Percentiles rank a stretch among this genome's conserved stretches.
These are phyloP conservation scores for Quercus glauca DNA, from an alignment of 306 rosid genomes.

Conservation along the genomic window DNA sequence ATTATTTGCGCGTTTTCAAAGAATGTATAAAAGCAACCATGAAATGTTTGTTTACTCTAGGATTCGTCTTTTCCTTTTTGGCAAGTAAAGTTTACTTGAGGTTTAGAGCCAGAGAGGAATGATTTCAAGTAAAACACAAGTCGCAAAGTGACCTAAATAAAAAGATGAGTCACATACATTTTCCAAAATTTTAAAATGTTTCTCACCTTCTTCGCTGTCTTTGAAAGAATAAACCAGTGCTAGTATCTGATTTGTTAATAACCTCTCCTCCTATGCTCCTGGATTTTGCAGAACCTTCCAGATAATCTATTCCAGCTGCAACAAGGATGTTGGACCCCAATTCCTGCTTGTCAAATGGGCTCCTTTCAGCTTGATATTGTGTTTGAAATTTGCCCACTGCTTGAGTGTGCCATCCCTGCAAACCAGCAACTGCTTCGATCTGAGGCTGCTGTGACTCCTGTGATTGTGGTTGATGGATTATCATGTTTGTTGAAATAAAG, in stretches of 20 bases:
- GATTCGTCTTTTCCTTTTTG: no score
- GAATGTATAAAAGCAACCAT: no score
- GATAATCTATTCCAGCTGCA: constrained; percentile 7
- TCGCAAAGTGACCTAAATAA: background rate
- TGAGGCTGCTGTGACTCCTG: constrained; percentile 21
- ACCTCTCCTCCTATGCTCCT: constrained; percentile 20
- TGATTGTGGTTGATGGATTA: background rate
- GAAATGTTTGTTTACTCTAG: no score
- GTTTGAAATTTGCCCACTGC: constrained; percentile 18
- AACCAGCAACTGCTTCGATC: constrained; percentile 15
- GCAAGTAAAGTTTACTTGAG: no score
- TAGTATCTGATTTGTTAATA: constrained; percentile 15
- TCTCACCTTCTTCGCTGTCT: constrained; percentile 49
- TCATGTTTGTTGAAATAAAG: background rate
- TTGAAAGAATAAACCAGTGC: constrained; percentile 20
- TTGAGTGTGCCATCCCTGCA: constrained; percentile 33
- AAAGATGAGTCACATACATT: background rate
- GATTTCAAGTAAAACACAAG: background rate
- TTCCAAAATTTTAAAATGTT: background rate
- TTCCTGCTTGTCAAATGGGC: background rate
- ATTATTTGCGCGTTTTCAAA: no score
- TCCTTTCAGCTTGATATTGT: constrained; percentile 18
- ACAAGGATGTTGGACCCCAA: background rate
- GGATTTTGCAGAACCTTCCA: constrained; percentile 20
- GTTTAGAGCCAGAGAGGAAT: no score